These are phyloP conservation scores for Physcia stellaris DNA, from an alignment of 495 filamentous ascomycete genomes.

Conservation along the genomic window DNA sequence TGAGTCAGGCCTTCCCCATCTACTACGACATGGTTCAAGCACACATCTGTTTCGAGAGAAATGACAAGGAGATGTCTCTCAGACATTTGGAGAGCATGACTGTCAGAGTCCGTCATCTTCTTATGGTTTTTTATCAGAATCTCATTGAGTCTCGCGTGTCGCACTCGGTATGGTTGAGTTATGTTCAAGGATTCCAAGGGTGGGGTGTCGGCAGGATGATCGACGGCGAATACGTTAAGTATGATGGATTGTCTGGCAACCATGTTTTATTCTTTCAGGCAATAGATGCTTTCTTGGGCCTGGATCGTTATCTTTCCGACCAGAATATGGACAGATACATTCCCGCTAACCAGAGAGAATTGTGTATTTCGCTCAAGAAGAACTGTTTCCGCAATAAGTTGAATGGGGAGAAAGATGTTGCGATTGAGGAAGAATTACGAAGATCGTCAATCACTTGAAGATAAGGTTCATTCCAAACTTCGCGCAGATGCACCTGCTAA, in stretches of 20 bases:
- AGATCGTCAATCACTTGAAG: too few species aligned
- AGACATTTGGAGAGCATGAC: conserved; percentile 15
- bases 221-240: conserved; percentile 22
- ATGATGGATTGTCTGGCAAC: conserved; percentile 31
- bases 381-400: too few species aligned
- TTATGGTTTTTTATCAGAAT: conserved; percentile 20
- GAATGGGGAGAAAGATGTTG: too few species aligned
- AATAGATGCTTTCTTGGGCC: conserved; percentile 29
- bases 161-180: conserved; percentile 20
- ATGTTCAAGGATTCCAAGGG: conserved; percentile 30
- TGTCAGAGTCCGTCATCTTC: conserved; percentile 13
- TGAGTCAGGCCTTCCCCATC: too few species aligned
- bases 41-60: too few species aligned
- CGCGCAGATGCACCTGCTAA: too few species aligned
- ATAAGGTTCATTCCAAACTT: too few species aligned
- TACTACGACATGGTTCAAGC: too few species aligned
- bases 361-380: too few species aligned
- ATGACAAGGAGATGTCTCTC: conserved; percentile 12
- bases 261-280: conserved; percentile 29
- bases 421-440: too few species aligned
- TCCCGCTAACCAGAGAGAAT: too few species aligned
- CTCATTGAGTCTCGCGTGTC: conserved; percentile 16
- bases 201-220: conserved; percentile 24
- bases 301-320: conserved; percentile 24
- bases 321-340: too few species aligned